Conservation (phyloP, 2,329 filamentous ascomycete species). For the Diplodia scrobiculata region DNA sequence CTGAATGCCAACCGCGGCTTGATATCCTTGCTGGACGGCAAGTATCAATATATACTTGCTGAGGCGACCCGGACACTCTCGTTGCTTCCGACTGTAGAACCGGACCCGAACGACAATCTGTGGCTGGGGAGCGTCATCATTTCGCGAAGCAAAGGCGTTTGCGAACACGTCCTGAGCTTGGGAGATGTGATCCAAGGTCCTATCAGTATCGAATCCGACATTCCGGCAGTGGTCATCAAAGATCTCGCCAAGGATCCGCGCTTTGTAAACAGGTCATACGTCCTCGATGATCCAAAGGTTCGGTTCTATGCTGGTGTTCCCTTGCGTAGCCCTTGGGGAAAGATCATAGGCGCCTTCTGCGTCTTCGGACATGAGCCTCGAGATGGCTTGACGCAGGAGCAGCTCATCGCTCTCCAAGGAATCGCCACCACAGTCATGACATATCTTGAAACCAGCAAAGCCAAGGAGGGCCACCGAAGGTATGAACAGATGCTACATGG, state of each 20-base stretch:
- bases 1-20: conserved; percentile 42
- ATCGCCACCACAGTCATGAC: conserved; percentile 36
- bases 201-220: background rate
- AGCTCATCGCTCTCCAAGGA: conserved; percentile 39
- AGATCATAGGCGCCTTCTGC: conserved; percentile 36
- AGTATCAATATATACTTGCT: conserved; percentile 43
- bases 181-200: background rate
- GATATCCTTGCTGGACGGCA: conserved; percentile 46
- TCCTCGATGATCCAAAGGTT: conserved; percentile 29
- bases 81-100: conserved; percentile 36
- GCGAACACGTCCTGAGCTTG: conserved; percentile 31
- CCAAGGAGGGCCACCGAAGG: conserved; percentile 33
- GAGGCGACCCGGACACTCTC: conserved; percentile 41
- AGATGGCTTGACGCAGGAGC: conserved; percentile 31
- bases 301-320: conserved; percentile 41
- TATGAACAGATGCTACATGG: conserved; percentile 41
- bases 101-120: conserved; percentile 38
- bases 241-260: conserved; percentile 12
- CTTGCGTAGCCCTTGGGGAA: conserved; percentile 35
- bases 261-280: conserved; percentile 15
- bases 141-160: conserved; percentile 41
- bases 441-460: conserved; percentile 34
- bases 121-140: conserved; percentile 42
- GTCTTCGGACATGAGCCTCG: conserved; percentile 36
- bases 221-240: conserved; percentile 20